A percentile compares a stretch with the other conserved stretches of the same genome.
phyloP scores from a whole-genome alignment of 2,329 filamentous ascomycete genomes.

The Calonectria pauciramosa region DNA sequence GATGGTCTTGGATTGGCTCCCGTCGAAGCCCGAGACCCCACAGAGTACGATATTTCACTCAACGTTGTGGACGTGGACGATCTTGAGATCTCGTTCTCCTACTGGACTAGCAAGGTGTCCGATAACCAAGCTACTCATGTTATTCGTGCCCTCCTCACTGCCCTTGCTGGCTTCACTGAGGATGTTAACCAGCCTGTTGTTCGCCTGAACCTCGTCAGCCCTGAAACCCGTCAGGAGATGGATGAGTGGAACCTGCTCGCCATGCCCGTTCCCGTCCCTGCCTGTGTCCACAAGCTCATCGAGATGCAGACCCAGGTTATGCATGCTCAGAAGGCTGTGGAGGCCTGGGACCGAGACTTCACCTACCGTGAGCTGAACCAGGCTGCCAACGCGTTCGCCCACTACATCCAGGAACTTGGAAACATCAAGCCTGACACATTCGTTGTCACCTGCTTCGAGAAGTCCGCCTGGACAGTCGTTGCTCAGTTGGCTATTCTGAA shows the following conservation, averaged over 20 bases:
- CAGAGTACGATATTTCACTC: not conserved
- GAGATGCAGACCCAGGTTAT: not conserved
- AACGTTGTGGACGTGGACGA: not conserved
- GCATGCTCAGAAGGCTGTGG: not conserved
- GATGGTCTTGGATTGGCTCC: not conserved
- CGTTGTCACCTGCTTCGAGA: not conserved
- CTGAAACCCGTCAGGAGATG: not conserved
- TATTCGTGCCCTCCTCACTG: not conserved
- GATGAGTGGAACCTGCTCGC: slow-evolving; percentile 3
- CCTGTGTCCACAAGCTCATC: not conserved
- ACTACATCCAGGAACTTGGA: not conserved
- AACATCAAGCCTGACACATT: not conserved
- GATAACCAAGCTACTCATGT: not conserved
- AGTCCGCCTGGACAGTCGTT: not conserved
- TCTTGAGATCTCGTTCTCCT: not conserved
- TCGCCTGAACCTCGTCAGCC: not conserved
- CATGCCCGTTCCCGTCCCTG: not conserved
- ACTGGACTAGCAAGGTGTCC: not conserved
- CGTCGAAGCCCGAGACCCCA: not conserved
- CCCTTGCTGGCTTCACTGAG: not conserved
- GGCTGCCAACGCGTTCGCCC: not conserved
- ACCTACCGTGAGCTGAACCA: slow-evolving; percentile 4
- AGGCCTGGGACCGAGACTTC: not conserved
- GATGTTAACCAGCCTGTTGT: not conserved
- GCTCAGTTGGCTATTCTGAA: not conserved